A percentile compares a stretch with the other conserved stretches of the same genome.
Conservation (phyloP, 2,329 filamentous ascomycete genomes). For the Dryadomyces sulphureus region DNA sequence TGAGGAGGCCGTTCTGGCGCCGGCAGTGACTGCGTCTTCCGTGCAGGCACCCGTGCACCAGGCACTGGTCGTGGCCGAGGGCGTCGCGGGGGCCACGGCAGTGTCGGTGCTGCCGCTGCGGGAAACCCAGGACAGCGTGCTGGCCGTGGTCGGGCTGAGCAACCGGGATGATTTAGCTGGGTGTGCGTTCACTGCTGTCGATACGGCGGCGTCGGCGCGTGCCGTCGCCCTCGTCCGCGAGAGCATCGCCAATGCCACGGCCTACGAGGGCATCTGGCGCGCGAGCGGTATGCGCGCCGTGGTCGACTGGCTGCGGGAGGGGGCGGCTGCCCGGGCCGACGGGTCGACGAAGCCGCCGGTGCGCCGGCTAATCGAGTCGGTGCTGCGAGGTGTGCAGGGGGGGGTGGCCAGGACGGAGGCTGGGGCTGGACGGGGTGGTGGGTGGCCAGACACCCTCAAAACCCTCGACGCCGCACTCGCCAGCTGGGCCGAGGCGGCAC, state of each 20-base stretch:
- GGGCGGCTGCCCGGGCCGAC: constrained; percentile 23
- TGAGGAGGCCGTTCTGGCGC: constrained; percentile 58
- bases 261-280: constrained; percentile 63
- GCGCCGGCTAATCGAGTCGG: constrained; percentile 48
- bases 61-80: constrained; percentile 58
- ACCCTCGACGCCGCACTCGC: constrained; percentile 45
- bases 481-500: constrained; percentile 64
- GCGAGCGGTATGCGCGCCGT: constrained; percentile 53
- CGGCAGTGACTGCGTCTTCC: constrained; percentile 47
- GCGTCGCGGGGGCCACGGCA: constrained; percentile 51
- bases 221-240: constrained; percentile 55
- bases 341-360: constrained; percentile 49
- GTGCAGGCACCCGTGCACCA: constrained; percentile 76
- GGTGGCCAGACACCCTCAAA: constrained; percentile 20
- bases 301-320: constrained; percentile 47
- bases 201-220: constrained; percentile 45
- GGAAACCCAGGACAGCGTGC: constrained; percentile 26
- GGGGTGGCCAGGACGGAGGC: no score
- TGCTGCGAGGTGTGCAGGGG: constrained; percentile 46
- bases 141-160: constrained; percentile 39
- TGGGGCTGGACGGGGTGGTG: constrained; percentile 9
- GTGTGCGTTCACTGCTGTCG: constrained; percentile 40
- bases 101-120: constrained; percentile 27
- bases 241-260: constrained; percentile 52
- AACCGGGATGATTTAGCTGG: constrained; percentile 23